These are phyloP conservation scores for Wickerhamiella shivajii DNA, from an alignment of 805 yeast species.

Conservation along the genomic window DNA sequence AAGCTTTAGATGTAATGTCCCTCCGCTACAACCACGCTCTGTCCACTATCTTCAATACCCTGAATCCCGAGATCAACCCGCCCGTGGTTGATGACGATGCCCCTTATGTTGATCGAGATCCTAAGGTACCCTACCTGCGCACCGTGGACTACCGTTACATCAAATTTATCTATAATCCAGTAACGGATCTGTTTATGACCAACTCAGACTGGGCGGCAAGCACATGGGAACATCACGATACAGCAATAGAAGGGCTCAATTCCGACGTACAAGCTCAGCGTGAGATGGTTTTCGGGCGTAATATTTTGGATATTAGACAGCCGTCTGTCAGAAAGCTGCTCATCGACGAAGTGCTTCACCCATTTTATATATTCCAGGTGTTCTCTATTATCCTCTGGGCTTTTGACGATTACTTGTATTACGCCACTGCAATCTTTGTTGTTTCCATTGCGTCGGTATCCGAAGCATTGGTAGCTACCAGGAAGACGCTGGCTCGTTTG, in stretches of 20 bases:
- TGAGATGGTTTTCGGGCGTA: slow-evolving; percentile 57
- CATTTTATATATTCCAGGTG: slow-evolving; percentile 88
- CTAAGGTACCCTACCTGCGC: slow-evolving; percentile 53
- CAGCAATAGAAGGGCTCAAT: slow-evolving; percentile 47
- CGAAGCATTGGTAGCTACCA: slow-evolving; percentile 79
- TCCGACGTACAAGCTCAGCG: slow-evolving; percentile 58
- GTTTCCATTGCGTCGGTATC: slow-evolving; percentile 70
- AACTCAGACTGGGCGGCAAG: slow-evolving; percentile 78
- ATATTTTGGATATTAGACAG: slow-evolving; percentile 60
- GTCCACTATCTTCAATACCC: slow-evolving; percentile 42
- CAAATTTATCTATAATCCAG: slow-evolving; percentile 68
- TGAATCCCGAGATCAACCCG: slow-evolving; percentile 5
- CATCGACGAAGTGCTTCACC: slow-evolving; percentile 81
- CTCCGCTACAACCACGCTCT: slow-evolving; percentile 55
- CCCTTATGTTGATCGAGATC: slow-evolving; percentile 33
- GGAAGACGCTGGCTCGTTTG: slow-evolving; percentile 53
- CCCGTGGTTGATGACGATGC: slow-evolving; percentile 10
- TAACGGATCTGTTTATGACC: slow-evolving; percentile 72
- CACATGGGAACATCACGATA: slow-evolving; percentile 51
- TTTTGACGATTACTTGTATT: slow-evolving; percentile 81
- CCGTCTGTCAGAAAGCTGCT: slow-evolving; percentile 52
- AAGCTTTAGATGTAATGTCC: slow-evolving; percentile 40
- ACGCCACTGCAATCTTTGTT: slow-evolving; percentile 80
- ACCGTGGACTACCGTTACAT: slow-evolving; percentile 72
- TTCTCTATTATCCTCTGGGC: slow-evolving; percentile 88